A percentile compares a stretch with the other conserved stretches of the same genome.
phyloP scores from a whole-genome alignment of 2,329 filamentous ascomycete genomes.

The Cladosporium austrohemisphaericum region DNA sequence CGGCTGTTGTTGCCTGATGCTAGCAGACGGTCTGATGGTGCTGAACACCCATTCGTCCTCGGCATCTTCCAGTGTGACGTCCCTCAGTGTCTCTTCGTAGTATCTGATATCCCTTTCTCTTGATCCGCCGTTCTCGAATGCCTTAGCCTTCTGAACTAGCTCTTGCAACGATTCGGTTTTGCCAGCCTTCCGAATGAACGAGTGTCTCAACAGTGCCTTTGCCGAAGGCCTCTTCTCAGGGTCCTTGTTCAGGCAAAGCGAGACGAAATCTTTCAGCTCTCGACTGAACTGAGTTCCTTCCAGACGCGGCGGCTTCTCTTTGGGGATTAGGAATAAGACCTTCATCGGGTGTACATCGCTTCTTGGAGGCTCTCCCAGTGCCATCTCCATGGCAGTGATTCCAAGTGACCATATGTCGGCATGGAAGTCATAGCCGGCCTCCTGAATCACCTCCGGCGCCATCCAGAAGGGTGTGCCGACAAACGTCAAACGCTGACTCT shows the following conservation, averaged over 20 bases:
- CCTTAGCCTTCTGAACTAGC: constrained; percentile 75
- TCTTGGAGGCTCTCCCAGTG: constrained; percentile 82
- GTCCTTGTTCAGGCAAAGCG: constrained; percentile 88
- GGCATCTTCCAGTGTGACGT: constrained; percentile 52
- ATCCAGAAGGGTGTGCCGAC: constrained; percentile 98
- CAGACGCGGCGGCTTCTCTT: constrained; percentile 76
- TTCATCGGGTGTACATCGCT: constrained; percentile 89
- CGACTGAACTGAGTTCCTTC: constrained; percentile 77
- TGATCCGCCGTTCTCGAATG: constrained; percentile 61
- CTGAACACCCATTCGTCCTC: constrained; percentile 94
- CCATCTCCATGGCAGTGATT: constrained; percentile 87
- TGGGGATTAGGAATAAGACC: constrained; percentile 85
- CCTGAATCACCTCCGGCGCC: constrained; percentile 91
- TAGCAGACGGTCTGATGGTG: constrained; percentile 68
- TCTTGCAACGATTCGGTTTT: constrained; percentile 86
- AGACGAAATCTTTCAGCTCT: constrained; percentile 91
- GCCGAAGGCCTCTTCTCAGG: constrained; percentile 79
- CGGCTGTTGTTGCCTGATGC: constrained; percentile 50
- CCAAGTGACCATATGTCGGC: constrained; percentile 92
- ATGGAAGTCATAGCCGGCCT: constrained; percentile 79
- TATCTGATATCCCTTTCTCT: constrained; percentile 61
- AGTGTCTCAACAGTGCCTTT: constrained; percentile 80
- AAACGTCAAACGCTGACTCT: constrained; percentile 95
- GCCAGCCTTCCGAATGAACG: constrained; percentile 81
- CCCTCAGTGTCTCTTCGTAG: constrained; percentile 81